These are phyloP conservation scores for Globisporangium abappressorium DNA, from an alignment of 352 stramenopile genomes.

Conservation along the genomic window DNA sequence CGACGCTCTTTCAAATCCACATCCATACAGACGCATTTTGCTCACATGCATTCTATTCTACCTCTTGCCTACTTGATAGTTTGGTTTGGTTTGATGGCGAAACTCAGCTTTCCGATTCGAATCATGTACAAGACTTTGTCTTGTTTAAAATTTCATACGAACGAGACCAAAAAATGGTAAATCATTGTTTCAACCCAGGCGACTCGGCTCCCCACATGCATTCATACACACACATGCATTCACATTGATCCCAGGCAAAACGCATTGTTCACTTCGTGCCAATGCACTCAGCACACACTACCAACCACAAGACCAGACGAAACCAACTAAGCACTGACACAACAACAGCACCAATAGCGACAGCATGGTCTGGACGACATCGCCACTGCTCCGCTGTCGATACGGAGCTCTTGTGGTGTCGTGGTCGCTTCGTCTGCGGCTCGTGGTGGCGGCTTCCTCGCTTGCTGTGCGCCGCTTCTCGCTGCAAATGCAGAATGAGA, in stretches of 20 bases:
- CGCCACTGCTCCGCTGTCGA: too few species aligned
- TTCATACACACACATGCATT: not conserved
- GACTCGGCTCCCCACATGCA: constrained; percentile 10
- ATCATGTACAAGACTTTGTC: constrained; percentile 33
- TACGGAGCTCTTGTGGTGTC: not conserved
- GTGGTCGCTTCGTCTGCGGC: not conserved
- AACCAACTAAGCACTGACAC: not conserved
- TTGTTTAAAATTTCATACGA: constrained; percentile 42
- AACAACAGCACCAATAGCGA: not conserved
- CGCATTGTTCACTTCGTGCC: not conserved
- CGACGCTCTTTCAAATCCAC: not conserved
- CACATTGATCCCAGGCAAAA: not conserved
- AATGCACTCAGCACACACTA: not conserved
- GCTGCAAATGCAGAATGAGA: constrained; percentile 10
- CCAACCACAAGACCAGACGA: not conserved
- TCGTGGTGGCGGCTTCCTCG: not conserved
- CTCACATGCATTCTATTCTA: not conserved
- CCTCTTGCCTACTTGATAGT: not conserved
- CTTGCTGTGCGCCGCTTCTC: not conserved
- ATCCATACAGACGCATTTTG: not conserved
- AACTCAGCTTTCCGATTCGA: constrained; percentile 59
- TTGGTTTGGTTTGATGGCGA: constrained; percentile 18
- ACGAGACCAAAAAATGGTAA: constrained; percentile 68
- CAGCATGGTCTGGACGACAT: not conserved
- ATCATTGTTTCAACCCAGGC: constrained; percentile 38